Percentiles rank a stretch among this genome's conserved stretches.
Conservation (phyloP, 805 yeast genomes). For the Lachancea cidri region DNA sequence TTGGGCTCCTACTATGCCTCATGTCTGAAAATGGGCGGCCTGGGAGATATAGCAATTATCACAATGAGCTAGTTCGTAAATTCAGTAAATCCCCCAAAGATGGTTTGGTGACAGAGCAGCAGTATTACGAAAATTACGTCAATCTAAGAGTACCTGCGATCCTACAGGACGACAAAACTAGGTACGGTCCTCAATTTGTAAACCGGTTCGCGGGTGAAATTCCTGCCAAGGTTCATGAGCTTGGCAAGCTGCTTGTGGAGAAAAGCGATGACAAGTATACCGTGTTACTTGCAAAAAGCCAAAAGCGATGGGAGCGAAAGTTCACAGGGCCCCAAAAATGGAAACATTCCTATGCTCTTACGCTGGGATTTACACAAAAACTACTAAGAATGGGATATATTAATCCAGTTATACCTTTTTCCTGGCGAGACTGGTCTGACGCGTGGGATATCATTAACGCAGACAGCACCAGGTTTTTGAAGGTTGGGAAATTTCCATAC, state of each 20-base stretch:
- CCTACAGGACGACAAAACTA: neutral
- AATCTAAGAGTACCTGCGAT: neutral
- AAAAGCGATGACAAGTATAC: neutral
- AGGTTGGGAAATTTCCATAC: neutral
- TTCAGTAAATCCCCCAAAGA: neutral
- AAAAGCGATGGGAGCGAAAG: neutral
- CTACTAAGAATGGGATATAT: constrained; percentile 11
- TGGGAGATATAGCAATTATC: neutral
- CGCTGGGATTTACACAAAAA: neutral
- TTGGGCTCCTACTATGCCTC: neutral
- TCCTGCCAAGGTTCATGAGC: neutral
- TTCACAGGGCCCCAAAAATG: neutral
- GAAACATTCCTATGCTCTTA: neutral
- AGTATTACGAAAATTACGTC: constrained; percentile 1
- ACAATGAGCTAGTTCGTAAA: neutral
- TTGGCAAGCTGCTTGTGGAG: neutral
- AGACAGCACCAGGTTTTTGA: neutral
- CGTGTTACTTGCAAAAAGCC: neutral
- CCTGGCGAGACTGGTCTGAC: constrained; percentile 12
- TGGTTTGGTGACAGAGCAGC: neutral
- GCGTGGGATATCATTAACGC: neutral
- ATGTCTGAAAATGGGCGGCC: neutral
- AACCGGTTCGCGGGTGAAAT: neutral
- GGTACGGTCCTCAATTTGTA: neutral
- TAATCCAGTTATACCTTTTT: constrained; percentile 8